Conservation (phyloP, 2,329 filamentous ascomycete species). For the Colletotrichum sp. region DNA sequence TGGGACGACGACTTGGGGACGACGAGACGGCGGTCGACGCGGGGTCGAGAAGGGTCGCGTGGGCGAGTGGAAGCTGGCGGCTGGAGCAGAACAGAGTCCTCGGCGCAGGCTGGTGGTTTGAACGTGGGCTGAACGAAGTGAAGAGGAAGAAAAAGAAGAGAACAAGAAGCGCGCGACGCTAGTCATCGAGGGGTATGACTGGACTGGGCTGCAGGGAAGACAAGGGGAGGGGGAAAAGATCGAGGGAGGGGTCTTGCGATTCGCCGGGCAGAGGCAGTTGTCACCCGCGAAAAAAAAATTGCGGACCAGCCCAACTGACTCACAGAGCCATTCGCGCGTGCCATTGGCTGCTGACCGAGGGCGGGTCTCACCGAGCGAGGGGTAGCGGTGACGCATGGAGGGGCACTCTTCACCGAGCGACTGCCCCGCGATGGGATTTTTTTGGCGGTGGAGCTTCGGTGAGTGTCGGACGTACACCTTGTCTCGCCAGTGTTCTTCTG, state of each 20-base stretch:
- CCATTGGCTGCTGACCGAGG: neutral
- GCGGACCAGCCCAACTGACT: conserved; percentile 5
- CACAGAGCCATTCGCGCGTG: neutral
- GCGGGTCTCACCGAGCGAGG: neutral
- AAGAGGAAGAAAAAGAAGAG: conserved; percentile 2
- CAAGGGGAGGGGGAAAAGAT: neutral
- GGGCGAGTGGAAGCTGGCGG: neutral
- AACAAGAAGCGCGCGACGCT: conserved; percentile 16
- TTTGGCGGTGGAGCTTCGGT: neutral
- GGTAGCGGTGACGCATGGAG: neutral
- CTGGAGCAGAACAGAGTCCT: neutral
- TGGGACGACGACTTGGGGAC: neutral
- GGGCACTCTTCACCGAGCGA: neutral
- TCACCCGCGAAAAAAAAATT: conserved; percentile 17
- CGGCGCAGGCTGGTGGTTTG: neutral
- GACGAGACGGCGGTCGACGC: neutral
- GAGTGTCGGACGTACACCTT: neutral
- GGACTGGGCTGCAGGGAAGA: neutral
- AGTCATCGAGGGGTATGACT: conserved; percentile 16
- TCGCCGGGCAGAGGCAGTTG: conserved; percentile 2
- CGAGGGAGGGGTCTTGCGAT: conserved; percentile 7
- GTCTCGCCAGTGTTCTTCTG: neutral
- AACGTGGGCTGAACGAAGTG: conserved; percentile 6
- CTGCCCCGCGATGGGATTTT: neutral
- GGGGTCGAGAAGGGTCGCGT: neutral